phyloP scores from a whole-genome alignment of 371 early-diverging fungal genomes.

The Rhizopus arrhizus region DNA sequence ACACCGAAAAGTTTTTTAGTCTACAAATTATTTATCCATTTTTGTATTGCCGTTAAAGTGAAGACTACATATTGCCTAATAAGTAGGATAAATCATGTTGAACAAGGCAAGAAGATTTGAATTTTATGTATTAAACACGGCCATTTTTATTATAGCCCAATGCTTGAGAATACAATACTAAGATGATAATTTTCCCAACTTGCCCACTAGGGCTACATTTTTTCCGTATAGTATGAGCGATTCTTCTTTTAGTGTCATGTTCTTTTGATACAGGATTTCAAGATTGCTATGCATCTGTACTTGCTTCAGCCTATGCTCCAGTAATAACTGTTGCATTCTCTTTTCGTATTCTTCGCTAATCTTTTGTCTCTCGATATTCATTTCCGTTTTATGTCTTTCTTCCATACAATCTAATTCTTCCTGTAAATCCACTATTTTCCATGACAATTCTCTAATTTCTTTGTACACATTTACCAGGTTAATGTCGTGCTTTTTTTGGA shows the following conservation, averaged over 20 bases:
- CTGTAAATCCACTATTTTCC: conserved; percentile 24
- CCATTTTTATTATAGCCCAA: too few species aligned
- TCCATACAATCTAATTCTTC: conserved; percentile 14
- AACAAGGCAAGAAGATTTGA: too few species aligned
- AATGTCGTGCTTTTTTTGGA: conserved; percentile 18
- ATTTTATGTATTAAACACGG: too few species aligned
- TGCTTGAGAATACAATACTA: neutral
- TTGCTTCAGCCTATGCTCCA: conserved; percentile 3
- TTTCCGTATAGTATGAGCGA: conserved; percentile 15
- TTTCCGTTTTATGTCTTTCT: conserved; percentile 9
- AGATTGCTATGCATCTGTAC: conserved; percentile 1
- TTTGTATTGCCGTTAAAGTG: too few species aligned
- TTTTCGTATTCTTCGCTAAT: conserved; percentile 2
- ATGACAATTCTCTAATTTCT: conserved; percentile 19
- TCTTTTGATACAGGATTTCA: conserved; percentile 17
- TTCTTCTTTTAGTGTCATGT: conserved; percentile 21
- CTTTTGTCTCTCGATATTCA: conserved; percentile 1
- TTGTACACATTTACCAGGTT: conserved; percentile 15
- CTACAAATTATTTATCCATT: too few species aligned
- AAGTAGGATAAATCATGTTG: too few species aligned
- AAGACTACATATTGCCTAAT: too few species aligned
- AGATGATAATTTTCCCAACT: conserved; percentile 17
- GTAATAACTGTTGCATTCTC: conserved; percentile 2
- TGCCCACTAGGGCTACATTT: conserved; percentile 17
- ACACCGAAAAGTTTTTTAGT: too few species aligned